Evolutionary conservation across 2,329 filamentous ascomycete species (phyloP).

Genomic region (Scytalidium lignicola): DNA sequence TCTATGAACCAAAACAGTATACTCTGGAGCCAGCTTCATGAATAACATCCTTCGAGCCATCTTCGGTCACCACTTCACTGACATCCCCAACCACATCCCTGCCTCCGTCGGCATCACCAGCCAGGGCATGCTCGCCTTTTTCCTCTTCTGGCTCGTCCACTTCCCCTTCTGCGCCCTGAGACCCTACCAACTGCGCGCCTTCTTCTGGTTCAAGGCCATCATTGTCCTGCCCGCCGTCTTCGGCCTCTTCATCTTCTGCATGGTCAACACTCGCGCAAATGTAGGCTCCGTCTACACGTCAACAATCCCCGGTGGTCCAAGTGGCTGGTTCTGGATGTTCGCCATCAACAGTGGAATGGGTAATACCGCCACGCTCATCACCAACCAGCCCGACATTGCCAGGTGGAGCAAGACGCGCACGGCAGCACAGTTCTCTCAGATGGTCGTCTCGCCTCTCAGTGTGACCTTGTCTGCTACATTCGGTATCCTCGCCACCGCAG

Average conservation of each 20-base stretch:
- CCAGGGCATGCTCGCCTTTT: constrained; percentile 39
- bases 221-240: constrained; percentile 29
- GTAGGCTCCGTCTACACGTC: constrained; percentile 19
- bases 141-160: constrained; percentile 51
- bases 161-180: constrained; percentile 40
- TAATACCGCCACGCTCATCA: constrained; percentile 27
- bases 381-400: constrained; percentile 36
- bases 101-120: constrained; percentile 33
- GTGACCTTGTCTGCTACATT: constrained; percentile 35
- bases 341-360: constrained; percentile 29
- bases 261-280: constrained; percentile 28
- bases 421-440: constrained; percentile 33
- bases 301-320: neutral
- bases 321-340: constrained; percentile 26
- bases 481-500: constrained; percentile 35
- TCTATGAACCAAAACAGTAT: constrained; percentile 20
- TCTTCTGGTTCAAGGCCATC: constrained; percentile 36
- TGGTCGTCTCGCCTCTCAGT: constrained; percentile 32
- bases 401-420: constrained; percentile 30
- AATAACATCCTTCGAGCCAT: constrained; percentile 39
- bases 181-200: constrained; percentile 33
- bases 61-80: constrained; percentile 33
- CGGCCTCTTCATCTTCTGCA: constrained; percentile 31
- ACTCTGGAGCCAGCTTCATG: constrained; percentile 44
- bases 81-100: constrained; percentile 34